phyloP scores from a whole-genome alignment of 2,329 filamentous ascomycete genomes.

The Pyrenophora tritici-repentis region DNA sequence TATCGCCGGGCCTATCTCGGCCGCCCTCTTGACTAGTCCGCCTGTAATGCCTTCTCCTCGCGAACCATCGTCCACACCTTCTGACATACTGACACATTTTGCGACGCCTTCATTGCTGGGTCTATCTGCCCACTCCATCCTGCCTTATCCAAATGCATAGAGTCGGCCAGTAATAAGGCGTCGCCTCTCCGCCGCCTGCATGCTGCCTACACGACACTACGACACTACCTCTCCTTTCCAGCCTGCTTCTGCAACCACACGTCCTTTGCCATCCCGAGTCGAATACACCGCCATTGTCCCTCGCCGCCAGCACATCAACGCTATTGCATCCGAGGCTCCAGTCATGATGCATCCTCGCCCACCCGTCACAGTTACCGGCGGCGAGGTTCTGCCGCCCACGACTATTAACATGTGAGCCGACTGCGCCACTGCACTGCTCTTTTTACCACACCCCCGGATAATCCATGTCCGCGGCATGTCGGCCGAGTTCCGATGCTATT shows the following conservation, averaged over 20 bases:
- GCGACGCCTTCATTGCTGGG: not conserved
- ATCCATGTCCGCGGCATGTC: conserved; percentile 5
- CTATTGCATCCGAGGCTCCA: conserved; percentile 5
- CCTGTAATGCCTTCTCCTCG: conserved; percentile 2
- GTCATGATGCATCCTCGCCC: conserved; percentile 4
- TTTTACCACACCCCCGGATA: conserved; percentile 12
- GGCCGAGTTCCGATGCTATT: conserved; percentile 4
- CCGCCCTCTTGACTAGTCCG: not conserved
- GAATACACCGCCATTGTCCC: conserved; percentile 12
- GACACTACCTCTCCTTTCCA: not conserved
- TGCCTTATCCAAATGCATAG: too few species aligned
- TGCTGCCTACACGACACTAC: not conserved
- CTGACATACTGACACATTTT: conserved; percentile 7
- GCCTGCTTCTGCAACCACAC: not conserved
- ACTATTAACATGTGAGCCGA: conserved; percentile 4
- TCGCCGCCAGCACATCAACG: conserved; percentile 7
- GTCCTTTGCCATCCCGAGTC: not conserved
- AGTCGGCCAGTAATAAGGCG: too few species aligned
- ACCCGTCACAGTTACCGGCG: conserved; percentile 9
- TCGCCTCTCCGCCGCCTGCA: not conserved
- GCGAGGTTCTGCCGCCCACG: conserved; percentile 17
- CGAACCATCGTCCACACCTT: conserved; percentile 1
- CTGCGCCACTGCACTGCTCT: conserved; percentile 10
- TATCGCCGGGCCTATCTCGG: conserved; percentile 15
- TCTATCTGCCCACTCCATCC: too few species aligned